Base-by-base conservation (phyloP, 2,329 filamentous ascomycete genomes). In the Fusarium buharicum region DNA sequence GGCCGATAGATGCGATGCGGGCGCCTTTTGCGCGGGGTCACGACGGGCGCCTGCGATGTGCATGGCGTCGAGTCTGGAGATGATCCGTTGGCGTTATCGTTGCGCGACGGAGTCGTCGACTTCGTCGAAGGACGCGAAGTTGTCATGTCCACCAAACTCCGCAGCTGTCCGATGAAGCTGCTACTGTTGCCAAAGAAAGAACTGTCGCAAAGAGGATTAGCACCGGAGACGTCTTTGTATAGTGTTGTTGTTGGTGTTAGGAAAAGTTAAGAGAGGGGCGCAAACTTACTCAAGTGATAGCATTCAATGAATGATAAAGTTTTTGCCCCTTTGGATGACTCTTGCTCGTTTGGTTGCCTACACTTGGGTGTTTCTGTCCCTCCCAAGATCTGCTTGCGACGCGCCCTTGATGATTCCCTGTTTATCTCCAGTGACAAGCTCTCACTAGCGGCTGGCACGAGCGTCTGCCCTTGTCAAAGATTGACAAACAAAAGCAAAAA, bases 1-100 rank as follows among this genome's bases (percentile, higher is more conserved):
- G 82, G 80, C 4, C 74, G 74, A 10, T 70, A 77, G 34, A 77
- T 73, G 51, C 70, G 70, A 58, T 72, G 69, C 34, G 65, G 67
- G 43, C 55, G 70, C 51, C 65, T 68, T 59, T 62, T 70, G 50
- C 68, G 63, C 17, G 57, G 64, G 27, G 63, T 50, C 13, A 52
- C 44, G 16, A 55, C 53, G 24, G 71, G 62, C 46, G 50, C 44
- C 41, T 73, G 69, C 11, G 69, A 70, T 8, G 64, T 71, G n/a
- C 60, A 56, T 9, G 72, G 70, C 33, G 69, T 70, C 39, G 62
- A 58, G 14, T 64, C 64, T 17, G 56, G 46, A 24, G 62, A 64
- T 30, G 55, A 54, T 33, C 45, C 50, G 30, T 31, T 37, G 2
- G 16, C 20, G 24, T 39, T 36, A 11, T 33, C 22, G 22, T 53